Evolutionary conservation across 2,329 filamentous ascomycete species (phyloP), one percentile per base, ranked within the genome.

Genomic region (Neonectria neomacrospora): DNA sequence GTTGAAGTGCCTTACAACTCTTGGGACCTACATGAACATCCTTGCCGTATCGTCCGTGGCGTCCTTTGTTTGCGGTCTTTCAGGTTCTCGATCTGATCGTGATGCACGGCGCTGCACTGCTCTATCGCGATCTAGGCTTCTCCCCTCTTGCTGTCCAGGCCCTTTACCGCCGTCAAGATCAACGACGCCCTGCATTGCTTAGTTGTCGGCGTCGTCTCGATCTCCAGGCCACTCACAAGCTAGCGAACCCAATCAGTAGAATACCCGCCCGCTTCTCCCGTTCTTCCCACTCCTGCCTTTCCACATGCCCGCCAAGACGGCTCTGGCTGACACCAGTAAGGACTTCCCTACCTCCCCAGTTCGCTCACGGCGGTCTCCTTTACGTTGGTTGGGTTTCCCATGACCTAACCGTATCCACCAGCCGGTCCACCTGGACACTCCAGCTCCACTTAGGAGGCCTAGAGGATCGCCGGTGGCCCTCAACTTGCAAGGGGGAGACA

Each of bases 21-120:
- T 44, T 44, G 39, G 47, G 42, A 61, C 39, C 44, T 58, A 53
- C 54, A 57, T 57, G 59, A 26, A 16, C 30, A 52, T 39, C 59
- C 54, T 57, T 62, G 54, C 28, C 57, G 16, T 22, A 45, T 47
- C 32, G 59, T n/a, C 41, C 59, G 45, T 32, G 45, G 58, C 41
- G 50, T 23, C 28, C 20, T 44, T 44, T 30, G 28, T 39, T 47
- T 53, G 23, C 22, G 32, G 37, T 45, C 26, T 41, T 32, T 18
- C 28, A 44, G 45, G 32, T 52, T 51, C 55, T 34, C 60, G 60
- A 62, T 62, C 53, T 14, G 60, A 62, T 62, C 60, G 54, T 47
- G 54, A 58, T 62, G 60, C 59, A 50, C 22, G 41, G 47, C 30
- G 26, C 41, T 57, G 54, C 54, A 53, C 30, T 32, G 26, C 45